A percentile compares a stretch with the other conserved stretches of the same genome.
phyloP scores from a whole-genome alignment of 495 filamentous ascomycete species.

The Pyrenula massariospora region DNA sequence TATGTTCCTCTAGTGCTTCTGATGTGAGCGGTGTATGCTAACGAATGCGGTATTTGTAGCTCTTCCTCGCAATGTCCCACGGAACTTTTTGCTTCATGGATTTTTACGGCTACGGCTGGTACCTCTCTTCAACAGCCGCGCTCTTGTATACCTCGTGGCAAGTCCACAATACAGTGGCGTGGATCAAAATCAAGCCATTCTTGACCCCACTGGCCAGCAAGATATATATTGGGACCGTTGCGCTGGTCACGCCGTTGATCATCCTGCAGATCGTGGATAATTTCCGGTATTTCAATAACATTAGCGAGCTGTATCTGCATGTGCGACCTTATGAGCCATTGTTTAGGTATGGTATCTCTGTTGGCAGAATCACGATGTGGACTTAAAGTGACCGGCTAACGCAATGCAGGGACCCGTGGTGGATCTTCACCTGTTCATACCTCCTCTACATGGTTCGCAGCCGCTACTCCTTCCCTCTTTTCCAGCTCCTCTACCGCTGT shows the following conservation, averaged over 20 bases:
- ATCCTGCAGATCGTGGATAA: slow-evolving; percentile 11
- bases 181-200: slow-evolving; percentile 14
- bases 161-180: slow-evolving; percentile 12
- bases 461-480: slow-evolving; percentile 36
- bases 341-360: slow-evolving; percentile 12
- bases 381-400: background rate
- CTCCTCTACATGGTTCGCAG: slow-evolving; percentile 44
- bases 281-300: slow-evolving; percentile 14
- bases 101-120: slow-evolving; percentile 10
- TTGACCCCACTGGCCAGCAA: slow-evolving; percentile 3
- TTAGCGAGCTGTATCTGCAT: slow-evolving; percentile 18
- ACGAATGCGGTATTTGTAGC: no score
- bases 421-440: slow-evolving; percentile 38
- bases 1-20: slow-evolving; percentile 3
- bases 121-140: slow-evolving; percentile 11
- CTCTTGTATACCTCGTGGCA: slow-evolving; percentile 9
- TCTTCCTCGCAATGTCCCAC: slow-evolving; percentile 14
- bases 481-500: slow-evolving; percentile 33
- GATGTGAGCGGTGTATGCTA: no score
- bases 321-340: slow-evolving; percentile 25
- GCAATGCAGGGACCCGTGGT: slow-evolving; percentile 43
- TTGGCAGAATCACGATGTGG: background rate
- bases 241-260: slow-evolving; percentile 5
- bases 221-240: slow-evolving; percentile 8
- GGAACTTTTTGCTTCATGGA: slow-evolving; percentile 12